phyloP scores from a whole-genome alignment of 345 rosid species.

The Brassica rapa region DNA sequence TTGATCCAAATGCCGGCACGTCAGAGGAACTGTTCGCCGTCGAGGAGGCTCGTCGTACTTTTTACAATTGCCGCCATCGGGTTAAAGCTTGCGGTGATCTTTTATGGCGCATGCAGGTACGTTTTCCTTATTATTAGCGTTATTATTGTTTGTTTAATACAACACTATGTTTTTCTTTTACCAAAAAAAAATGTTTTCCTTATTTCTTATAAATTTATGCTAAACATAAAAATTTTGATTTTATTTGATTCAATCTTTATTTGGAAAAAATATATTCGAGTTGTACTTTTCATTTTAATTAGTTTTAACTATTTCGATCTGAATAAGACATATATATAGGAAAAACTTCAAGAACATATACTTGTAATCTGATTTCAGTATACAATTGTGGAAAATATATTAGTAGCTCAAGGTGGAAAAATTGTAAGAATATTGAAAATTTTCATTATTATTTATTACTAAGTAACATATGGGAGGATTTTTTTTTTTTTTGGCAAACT shows the following conservation, averaged over 20 bases:
- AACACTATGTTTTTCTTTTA: too few relatives aligned
- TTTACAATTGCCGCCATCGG: conserved; percentile 35
- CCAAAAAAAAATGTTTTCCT: not conserved
- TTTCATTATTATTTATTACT: not conserved
- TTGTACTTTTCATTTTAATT: too few relatives aligned
- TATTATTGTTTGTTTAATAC: not conserved
- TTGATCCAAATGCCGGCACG: conserved; percentile 40
- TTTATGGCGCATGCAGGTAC: conserved; percentile 50
- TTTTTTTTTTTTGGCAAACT: too few relatives aligned
- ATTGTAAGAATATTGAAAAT: not conserved
- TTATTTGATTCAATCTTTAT: too few relatives aligned
- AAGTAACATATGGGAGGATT: not conserved
- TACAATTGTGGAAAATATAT: not conserved
- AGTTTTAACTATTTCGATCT: not conserved
- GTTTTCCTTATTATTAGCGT: not conserved
- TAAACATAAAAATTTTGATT: too few relatives aligned
- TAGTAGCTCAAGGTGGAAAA: not conserved
- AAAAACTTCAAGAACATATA: not conserved
- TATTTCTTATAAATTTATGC: too few relatives aligned
- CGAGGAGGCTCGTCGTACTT: conserved; percentile 42
- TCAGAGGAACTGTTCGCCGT: conserved; percentile 41
- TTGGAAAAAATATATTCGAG: not conserved
- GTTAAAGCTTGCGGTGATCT: conserved; percentile 46
- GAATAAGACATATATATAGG: not conserved
- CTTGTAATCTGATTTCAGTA: not conserved